These are phyloP conservation scores for Boletellus deceptivus DNA, from an alignment of 1,284 basidiomycete genomes.

Conservation along the genomic window DNA sequence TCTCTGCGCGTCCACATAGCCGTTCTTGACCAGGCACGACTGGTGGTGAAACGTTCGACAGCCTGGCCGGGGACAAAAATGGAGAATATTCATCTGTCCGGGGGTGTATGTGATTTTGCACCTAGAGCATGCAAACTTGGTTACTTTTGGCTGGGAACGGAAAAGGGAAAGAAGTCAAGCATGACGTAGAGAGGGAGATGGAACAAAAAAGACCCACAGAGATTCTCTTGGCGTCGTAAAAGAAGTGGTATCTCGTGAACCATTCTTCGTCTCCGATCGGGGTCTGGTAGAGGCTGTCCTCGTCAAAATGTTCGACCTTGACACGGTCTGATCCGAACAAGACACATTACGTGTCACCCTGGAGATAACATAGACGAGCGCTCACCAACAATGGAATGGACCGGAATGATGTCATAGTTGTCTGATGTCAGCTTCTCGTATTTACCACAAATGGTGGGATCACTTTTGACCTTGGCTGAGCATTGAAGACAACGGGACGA, in stretches of 20 bases:
- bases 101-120: constrained; percentile 45
- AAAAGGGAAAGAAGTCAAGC: background rate
- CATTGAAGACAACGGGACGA: background rate
- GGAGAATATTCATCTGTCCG: constrained; percentile 36
- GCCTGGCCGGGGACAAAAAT: constrained; percentile 49
- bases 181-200: background rate
- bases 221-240: constrained; percentile 32
- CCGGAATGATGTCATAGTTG: constrained; percentile 41
- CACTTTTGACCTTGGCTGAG: constrained; percentile 27
- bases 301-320: constrained; percentile 33
- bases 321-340: constrained; percentile 19
- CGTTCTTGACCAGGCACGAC: constrained; percentile 37
- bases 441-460: constrained; percentile 34
- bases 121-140: constrained; percentile 33
- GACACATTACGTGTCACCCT: background rate
- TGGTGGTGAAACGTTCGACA: constrained; percentile 46
- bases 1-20: constrained; percentile 27
- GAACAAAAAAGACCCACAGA: constrained; percentile 24
- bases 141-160: constrained; percentile 36
- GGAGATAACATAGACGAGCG: background rate
- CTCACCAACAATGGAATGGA: constrained; percentile 41
- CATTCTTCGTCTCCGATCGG: constrained; percentile 39
- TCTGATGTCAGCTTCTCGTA: constrained; percentile 48
- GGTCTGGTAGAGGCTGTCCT: constrained; percentile 34
- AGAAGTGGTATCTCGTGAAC: constrained; percentile 42